These are phyloP conservation scores for Rubia balearica DNA, from an alignment of 305 asterid genomes.

Conservation along the genomic window DNA sequence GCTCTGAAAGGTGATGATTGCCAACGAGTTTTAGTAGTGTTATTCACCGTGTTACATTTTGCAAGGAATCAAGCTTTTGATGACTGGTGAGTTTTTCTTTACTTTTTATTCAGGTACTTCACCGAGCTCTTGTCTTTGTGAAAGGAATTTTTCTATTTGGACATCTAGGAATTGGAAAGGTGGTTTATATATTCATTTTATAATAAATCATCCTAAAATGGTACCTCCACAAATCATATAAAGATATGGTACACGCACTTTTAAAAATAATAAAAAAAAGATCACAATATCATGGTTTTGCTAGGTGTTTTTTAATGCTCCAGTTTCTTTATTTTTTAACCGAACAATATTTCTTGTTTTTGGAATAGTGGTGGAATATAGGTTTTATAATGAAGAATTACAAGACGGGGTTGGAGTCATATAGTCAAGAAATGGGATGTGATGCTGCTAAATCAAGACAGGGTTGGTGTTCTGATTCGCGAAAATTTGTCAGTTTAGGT, in stretches of 20 bases:
- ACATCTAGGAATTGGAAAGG: slow-evolving; percentile 99
- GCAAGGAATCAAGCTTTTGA: neutral
- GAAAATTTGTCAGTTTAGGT: slow-evolving; percentile 46
- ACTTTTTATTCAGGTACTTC: slow-evolving; percentile 53
- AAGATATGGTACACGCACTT: neutral
- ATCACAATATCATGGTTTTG: slow-evolving; percentile 2
- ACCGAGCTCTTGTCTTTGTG: slow-evolving; percentile 95
- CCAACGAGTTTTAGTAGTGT: neutral
- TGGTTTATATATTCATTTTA: slow-evolving; percentile 15
- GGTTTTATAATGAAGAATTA: slow-evolving; percentile 12
- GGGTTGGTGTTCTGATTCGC: slow-evolving; percentile 28
- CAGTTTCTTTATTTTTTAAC: neutral
- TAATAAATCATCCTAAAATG: neutral
- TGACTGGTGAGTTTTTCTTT: slow-evolving; percentile 14
- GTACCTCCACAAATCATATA: neutral
- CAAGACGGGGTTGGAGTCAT: slow-evolving; percentile 35
- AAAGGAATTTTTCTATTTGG: slow-evolving; percentile 98
- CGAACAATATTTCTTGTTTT: slow-evolving; percentile 1
- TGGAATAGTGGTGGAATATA: slow-evolving; percentile 14
- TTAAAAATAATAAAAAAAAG: no score
- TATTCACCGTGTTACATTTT: neutral
- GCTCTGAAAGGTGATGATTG: neutral
- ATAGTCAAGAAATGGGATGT: slow-evolving; percentile 36
- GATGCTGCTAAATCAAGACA: slow-evolving; percentile 39
- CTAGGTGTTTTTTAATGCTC: slow-evolving; percentile 9